phyloP scores from a whole-genome alignment of 345 rosid genomes.

The Cardiospermum halicacabum region DNA sequence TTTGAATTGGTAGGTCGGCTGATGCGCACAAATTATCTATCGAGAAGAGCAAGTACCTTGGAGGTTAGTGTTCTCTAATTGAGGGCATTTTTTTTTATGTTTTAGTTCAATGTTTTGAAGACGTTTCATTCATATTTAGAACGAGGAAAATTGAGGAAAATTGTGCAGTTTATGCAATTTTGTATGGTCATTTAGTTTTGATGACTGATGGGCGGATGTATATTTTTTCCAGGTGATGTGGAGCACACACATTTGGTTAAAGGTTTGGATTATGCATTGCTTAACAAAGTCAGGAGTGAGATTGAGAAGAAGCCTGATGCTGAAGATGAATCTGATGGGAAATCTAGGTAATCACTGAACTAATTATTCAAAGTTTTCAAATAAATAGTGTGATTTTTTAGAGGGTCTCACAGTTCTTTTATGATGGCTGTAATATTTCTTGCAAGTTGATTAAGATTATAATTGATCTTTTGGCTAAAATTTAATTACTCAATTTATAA shows the following conservation, averaged over 20 bases:
- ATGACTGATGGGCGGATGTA: slow-evolving; percentile 6
- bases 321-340: slow-evolving; percentile 56
- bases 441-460: background rate
- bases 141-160: background rate
- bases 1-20: slow-evolving; percentile 40
- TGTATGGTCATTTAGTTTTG: background rate
- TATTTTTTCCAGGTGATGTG: slow-evolving; percentile 68
- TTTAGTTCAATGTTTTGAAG: background rate
- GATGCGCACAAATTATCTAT: slow-evolving; percentile 84
- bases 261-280: slow-evolving; percentile 90
- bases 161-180: background rate
- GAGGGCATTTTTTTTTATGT: background rate
- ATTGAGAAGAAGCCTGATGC: slow-evolving; percentile 83
- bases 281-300: slow-evolving; percentile 90
- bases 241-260: slow-evolving; percentile 98
- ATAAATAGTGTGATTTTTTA: background rate
- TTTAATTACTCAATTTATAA: background rate
- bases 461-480: too few relatives aligned
- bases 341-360: slow-evolving; percentile 53
- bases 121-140: background rate
- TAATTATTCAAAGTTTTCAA: slow-evolving; percentile 16
- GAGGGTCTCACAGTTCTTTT: background rate
- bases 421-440: background rate
- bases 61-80: slow-evolving; percentile 52
- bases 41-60: slow-evolving; percentile 98